Evolutionary conservation across 2,329 filamentous ascomycete genomes (phyloP).

Genomic region (Alternaria triticina): DNA sequence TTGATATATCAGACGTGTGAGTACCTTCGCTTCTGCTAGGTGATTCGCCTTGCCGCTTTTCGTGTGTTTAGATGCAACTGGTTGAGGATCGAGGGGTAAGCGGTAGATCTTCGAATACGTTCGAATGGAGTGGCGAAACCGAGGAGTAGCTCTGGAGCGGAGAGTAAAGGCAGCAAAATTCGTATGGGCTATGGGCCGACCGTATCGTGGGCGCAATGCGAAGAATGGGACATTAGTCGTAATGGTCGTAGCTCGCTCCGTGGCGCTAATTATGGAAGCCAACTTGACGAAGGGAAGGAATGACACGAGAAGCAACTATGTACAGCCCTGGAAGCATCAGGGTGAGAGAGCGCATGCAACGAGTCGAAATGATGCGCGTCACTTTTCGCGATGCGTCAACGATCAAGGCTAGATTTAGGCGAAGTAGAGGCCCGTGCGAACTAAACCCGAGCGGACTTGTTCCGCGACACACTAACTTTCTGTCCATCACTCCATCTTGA

Average conservation of each 20-base stretch:
- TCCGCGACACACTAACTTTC: background rate
- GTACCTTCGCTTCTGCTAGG: background rate
- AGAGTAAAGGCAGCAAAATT: constrained; percentile 1
- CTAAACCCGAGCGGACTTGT: background rate
- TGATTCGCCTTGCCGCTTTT: background rate
- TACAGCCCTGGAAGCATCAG: constrained; percentile 3
- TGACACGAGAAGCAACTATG: constrained; percentile 7
- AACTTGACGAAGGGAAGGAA: constrained; percentile 32
- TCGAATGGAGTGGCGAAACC: background rate
- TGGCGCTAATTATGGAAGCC: constrained; percentile 33
- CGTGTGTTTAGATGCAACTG: constrained; percentile 2
- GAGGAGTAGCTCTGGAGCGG: background rate
- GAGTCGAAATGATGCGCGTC: constrained; percentile 3
- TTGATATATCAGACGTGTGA: background rate
- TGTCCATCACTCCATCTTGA: background rate
- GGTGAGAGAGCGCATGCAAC: background rate
- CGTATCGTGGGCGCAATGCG: constrained; percentile 17
- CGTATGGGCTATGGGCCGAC: constrained; percentile 1
- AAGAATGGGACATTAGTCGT: constrained; percentile 23
- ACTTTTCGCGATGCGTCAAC: constrained; percentile 13
- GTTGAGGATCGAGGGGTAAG: constrained; percentile 2
- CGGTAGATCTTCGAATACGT: background rate
- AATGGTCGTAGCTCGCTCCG: constrained; percentile 35
- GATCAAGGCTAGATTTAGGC: constrained; percentile 4
- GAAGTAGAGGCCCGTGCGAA: constrained; percentile 5